These are phyloP conservation scores for Symbiodinium pilosum DNA, from an alignment of 73 alveolate genomes.

Conservation along the genomic window DNA sequence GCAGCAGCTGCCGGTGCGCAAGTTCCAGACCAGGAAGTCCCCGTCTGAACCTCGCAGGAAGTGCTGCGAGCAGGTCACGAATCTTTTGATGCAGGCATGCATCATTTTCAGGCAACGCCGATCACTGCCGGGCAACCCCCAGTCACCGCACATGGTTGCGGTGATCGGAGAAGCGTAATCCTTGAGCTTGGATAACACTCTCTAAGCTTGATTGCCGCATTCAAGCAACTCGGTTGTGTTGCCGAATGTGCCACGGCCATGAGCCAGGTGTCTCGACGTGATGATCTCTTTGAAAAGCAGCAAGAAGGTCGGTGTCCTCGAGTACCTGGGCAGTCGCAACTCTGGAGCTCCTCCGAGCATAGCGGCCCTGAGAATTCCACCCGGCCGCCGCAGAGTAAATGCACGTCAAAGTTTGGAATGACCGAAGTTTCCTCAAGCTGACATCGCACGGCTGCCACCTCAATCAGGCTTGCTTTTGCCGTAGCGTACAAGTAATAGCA, in stretches of 20 bases:
- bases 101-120: neutral
- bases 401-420: conserved; percentile 42
- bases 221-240: too few relatives aligned
- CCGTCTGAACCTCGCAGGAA: conserved; percentile 63
- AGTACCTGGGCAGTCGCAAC: neutral
- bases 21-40: conserved; percentile 40
- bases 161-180: conserved; percentile 46
- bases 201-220: too few relatives aligned
- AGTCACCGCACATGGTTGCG: conserved; percentile 68
- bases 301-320: neutral
- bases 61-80: neutral
- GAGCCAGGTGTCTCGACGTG: neutral
- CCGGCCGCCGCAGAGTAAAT: conserved; percentile 12
- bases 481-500: too few relatives aligned
- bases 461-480: too few relatives aligned
- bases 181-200: neutral
- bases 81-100: neutral
- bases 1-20: conserved; percentile 59
- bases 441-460: conserved; percentile 54
- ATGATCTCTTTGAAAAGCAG: neutral
- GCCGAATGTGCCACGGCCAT: neutral
- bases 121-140: neutral
- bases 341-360: neutral
- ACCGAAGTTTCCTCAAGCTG: conserved; percentile 4
- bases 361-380: neutral